Base-by-base conservation (phyloP, 139 green algal genomes). In the Marvania coccoides region DNA sequence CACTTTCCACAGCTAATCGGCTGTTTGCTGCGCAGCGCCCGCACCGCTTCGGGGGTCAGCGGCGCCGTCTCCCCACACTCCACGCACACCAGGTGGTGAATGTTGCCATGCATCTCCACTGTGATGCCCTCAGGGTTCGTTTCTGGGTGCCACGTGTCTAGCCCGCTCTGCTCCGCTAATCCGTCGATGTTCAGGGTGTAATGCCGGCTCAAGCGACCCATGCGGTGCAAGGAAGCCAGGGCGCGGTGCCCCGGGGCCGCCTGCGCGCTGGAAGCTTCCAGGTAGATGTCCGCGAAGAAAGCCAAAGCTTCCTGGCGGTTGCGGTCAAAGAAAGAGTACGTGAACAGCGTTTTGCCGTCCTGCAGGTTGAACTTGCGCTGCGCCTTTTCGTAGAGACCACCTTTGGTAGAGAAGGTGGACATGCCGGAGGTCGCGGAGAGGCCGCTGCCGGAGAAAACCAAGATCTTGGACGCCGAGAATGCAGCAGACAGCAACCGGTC, bases 141-240 rank as follows among this genome's bases (percentile, higher is more conserved):
- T 56, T 91, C 75, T 35, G 83, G 80, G 73, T 96, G 86, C 89
- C 89, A 95, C 0, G 84, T 88, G 71, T 85, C 72, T 83, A 95
- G 87, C 38, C 89, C 89, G 26, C 85, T 75, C 38, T 63, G n/a
- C 66, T 82, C 75, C 6, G 80, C 76, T 33, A 96, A 67, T 4
- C 90, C 90, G 61, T 97, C 90, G 10, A 97, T 92, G 81, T 97
- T 97, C 29, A 97, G 69, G 8, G 90, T 96, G 82, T 96, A 97
- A 69, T 97, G 90, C 3, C 90, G 81, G 69, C 69, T 59, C 59
- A 97, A 65, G 46, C 68, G 61, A n/a, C 84, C 77, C 33, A 74
- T 13, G 5, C 47, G 54, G 5, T 58, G 36, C 10, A 93, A 62
- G 4, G 59, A 46, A 1, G 74, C 79, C 23, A 96, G 63, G 1